These are phyloP conservation scores for Myxozyma kluyveri DNA, from an alignment of 805 yeast species.

Conservation along the genomic window DNA sequence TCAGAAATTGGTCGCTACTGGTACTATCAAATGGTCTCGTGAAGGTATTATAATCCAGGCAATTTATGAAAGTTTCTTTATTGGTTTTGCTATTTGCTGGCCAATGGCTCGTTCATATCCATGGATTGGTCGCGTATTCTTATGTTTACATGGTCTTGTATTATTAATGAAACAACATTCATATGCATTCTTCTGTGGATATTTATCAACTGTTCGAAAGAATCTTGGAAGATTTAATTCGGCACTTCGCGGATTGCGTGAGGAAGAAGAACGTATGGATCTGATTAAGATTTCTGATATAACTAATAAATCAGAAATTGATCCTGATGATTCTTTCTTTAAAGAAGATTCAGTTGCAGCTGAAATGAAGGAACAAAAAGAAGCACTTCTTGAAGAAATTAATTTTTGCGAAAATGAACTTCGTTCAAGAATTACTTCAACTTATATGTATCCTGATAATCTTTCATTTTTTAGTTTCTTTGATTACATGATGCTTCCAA, in stretches of 20 bases:
- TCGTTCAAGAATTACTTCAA: slow-evolving; percentile 14
- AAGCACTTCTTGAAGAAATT: slow-evolving; percentile 48
- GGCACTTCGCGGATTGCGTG: slow-evolving; percentile 40
- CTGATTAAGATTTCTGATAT: background rate
- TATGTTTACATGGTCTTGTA: slow-evolving; percentile 80
- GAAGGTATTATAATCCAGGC: slow-evolving; percentile 65
- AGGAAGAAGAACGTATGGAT: slow-evolving; percentile 2
- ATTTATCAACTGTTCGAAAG: slow-evolving; percentile 62
- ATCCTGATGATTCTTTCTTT: too few species aligned
- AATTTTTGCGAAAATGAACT: slow-evolving; percentile 74
- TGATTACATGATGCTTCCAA: slow-evolving; percentile 82
- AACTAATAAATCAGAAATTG: too few species aligned
- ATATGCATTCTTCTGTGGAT: slow-evolving; percentile 87
- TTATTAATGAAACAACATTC: slow-evolving; percentile 95
- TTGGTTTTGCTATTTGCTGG: slow-evolving; percentile 53
- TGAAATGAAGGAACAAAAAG: slow-evolving; percentile 33
- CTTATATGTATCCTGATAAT: slow-evolving; percentile 64
- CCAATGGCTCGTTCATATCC: slow-evolving; percentile 61
- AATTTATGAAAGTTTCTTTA: slow-evolving; percentile 53
- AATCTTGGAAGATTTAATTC: slow-evolving; percentile 55
- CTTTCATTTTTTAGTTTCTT: slow-evolving; percentile 65
- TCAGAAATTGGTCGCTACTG: slow-evolving; percentile 53
- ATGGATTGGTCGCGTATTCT: slow-evolving; percentile 88
- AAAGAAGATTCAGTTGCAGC: too few species aligned
- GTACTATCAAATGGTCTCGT: slow-evolving; percentile 55